Evolutionary conservation across 306 rosid species (phyloP).

Genomic region (Neltuma alba): DNA sequence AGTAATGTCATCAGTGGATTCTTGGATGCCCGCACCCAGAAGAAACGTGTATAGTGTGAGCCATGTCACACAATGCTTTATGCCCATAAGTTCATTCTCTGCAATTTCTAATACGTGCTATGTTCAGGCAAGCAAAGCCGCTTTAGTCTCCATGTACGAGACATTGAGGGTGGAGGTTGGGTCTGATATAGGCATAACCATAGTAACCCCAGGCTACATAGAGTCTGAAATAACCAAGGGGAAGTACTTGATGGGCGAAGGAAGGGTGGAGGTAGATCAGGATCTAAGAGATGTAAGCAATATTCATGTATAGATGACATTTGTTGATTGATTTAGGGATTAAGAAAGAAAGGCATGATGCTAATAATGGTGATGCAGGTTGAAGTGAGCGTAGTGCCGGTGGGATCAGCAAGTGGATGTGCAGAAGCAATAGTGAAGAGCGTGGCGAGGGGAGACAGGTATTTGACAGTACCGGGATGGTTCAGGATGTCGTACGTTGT

Average conservation of each 20-base stretch:
- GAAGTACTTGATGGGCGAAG: constrained; percentile 33
- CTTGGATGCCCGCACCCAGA: constrained; percentile 71
- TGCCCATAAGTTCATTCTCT: background rate
- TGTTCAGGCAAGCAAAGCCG: constrained; percentile 75
- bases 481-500: background rate
- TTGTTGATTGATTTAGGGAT: background rate
- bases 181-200: constrained; percentile 54
- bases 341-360: too few species aligned
- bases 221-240: constrained; percentile 37
- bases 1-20: constrained; percentile 57
- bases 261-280: constrained; percentile 39
- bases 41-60: constrained; percentile 56
- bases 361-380: background rate
- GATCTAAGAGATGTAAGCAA: constrained; percentile 38
- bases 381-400: background rate
- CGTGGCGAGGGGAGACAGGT: constrained; percentile 1
- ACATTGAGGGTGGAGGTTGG: constrained; percentile 66
- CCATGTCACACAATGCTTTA: background rate
- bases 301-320: too few species aligned
- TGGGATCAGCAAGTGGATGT: constrained; percentile 12
- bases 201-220: constrained; percentile 56
- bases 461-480: background rate
- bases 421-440: background rate
- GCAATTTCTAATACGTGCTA: background rate
- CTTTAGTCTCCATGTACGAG: constrained; percentile 54